These are phyloP conservation scores for Xanthoconium separans DNA, from an alignment of 1,284 basidiomycete genomes.

Conservation along the genomic window DNA sequence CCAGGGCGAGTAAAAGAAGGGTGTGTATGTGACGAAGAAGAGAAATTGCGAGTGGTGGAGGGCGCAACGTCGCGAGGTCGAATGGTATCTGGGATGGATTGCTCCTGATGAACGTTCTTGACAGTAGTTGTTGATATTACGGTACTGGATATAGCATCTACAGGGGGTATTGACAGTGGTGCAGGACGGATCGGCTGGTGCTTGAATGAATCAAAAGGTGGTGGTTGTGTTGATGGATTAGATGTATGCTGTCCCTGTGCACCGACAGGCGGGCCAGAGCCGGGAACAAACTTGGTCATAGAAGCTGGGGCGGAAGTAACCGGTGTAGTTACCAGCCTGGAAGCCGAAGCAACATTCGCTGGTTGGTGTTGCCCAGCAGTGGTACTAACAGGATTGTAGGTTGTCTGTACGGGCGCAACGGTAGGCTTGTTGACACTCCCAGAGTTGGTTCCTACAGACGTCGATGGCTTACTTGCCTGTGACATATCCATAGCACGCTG, in stretches of 20 bases:
- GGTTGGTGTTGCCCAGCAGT: slow-evolving; percentile 11
- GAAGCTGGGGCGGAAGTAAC: slow-evolving; percentile 4
- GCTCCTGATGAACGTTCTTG: slow-evolving; percentile 26
- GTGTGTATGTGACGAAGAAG: slow-evolving; percentile 25
- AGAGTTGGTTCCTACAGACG: neutral
- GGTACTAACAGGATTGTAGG: slow-evolving; percentile 1
- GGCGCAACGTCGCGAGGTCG: slow-evolving; percentile 24
- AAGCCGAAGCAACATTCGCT: slow-evolving; percentile 4
- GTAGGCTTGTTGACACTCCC: slow-evolving; percentile 11
- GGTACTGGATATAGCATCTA: slow-evolving; percentile 13
- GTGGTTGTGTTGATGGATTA: slow-evolving; percentile 11
- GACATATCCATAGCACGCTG: slow-evolving; percentile 26
- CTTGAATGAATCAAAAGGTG: slow-evolving; percentile 15
- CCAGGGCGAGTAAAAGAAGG: slow-evolving; percentile 21
- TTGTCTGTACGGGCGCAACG: slow-evolving; percentile 6
- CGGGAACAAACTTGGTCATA: slow-evolving; percentile 4
- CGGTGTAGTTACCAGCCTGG: slow-evolving; percentile 10
- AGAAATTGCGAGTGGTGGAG: slow-evolving; percentile 17
- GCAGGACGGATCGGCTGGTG: slow-evolving; percentile 22
- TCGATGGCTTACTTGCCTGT: slow-evolving; percentile 21
- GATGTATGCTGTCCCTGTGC: slow-evolving; percentile 11
- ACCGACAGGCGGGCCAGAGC: slow-evolving; percentile 4
- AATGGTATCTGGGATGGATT: slow-evolving; percentile 17
- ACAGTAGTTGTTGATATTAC: slow-evolving; percentile 12
- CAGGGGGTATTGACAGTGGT: slow-evolving; percentile 10